Base-by-base conservation (phyloP, 2,329 filamentous ascomycete species). In the Scortechinia acanthostroma region DNA sequence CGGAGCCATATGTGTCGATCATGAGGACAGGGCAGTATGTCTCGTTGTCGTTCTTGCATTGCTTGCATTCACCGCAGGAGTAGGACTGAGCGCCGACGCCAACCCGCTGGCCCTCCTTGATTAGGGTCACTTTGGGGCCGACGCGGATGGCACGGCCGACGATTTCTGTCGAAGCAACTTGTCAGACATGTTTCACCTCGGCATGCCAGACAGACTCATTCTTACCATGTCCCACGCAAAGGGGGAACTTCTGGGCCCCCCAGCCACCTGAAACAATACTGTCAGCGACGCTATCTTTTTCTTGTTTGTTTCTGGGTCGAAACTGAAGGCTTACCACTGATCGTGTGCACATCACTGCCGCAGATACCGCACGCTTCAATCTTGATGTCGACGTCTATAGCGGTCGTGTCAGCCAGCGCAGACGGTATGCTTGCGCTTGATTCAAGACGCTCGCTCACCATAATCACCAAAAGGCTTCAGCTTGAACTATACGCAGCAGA, bases 391-490 rank as follows among this genome's bases (percentile, higher is more conserved):
- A 95, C 80, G 59, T 95, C 89, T 30, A 30, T n/a, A 30, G 10
- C 10, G 10, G 10, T 10, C 10, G 10, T 30, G n/a, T 30, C 10
- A 10, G 25, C n/a, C 25, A 30, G n/a, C 25, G 10, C 25, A 30
- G n/a, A n/a, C 25, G 10, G 10, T 30, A n/a, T 10, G 25, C 10
- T 30, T 30, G 25, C 10, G n/a, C 10, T n/a, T 30, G n/a, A 30
- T 30, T 10, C n/a, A 10, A 30, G 10, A 10, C n/a, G 10, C 10
- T 30, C 25, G n/a, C 25, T 30, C 25, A 30, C 25, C 25, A 64
- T 88, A 77, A 60, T 91, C 87, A 52, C 84, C 88, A 60, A 94
- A 94, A 16, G 86, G 86, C 70, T 94, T 93, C 47, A 91, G 81
- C 54, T 82, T 77, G 70, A 88, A 89, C 70, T 91, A n/a, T n/a